Base-by-base conservation (phyloP, 805 yeast genomes). In the Candida ascalaphidarum region DNA sequence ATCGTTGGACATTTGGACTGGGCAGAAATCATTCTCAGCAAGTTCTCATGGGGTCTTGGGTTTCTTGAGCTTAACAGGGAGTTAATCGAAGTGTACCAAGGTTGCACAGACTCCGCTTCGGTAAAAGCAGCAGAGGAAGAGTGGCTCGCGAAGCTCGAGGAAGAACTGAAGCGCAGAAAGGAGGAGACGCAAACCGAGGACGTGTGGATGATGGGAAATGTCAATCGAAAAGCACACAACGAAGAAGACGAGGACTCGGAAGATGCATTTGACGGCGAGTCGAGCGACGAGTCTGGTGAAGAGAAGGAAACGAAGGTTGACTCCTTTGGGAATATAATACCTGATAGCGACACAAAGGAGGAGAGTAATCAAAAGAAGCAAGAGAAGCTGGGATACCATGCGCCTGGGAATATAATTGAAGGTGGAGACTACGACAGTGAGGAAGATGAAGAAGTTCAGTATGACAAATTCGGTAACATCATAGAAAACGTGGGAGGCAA, bases 11-110 rank as follows among this genome's bases (percentile, higher is more conserved):
- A 76, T 39, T 59, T 61, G 24, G 96, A 88, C 39, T 85, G 94
- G 94, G 97, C 98, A 0, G 71, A 67, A 13, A 68, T 72, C 35
- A 65, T 89, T 11, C 55, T 92, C 36, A 66, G 74, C 26, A 75
- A 88, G 46, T 92, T 92, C 46, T 77, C 94, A 1, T 92, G 96
- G 95, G 98, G 98, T 2, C 70, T 73, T n/a, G 77, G 82, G 0
- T 92, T 92, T 43, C 55, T 92, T 42, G 77, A 80, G 29, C 74
- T 92, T 31, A 92, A 92, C 50, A 70, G 71, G 37, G 96, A 85
- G 36, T 58, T 92, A 8, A 43, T 92, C 11, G 80, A 74, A 27
- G 51, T 79, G 5, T 92, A 92, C 44, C 79, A 78, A 29, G 49
- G 68, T 22, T 89, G 97, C 54, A 75, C 89, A 1, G 95, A 89